phyloP scores from a whole-genome alignment of 257 asterid species.

The Euphrasia confusa region DNA sequence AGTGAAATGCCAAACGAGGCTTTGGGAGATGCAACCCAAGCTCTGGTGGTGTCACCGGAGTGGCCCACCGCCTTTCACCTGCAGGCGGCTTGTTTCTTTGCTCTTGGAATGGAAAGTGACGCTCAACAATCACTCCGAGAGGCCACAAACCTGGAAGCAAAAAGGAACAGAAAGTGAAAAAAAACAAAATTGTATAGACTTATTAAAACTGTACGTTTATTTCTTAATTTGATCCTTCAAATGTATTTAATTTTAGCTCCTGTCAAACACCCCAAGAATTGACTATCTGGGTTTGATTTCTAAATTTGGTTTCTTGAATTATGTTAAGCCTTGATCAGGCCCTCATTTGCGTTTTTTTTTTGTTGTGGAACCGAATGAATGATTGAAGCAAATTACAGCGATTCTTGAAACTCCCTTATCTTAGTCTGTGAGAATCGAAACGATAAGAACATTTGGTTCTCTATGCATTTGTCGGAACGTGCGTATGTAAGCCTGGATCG shows the following conservation, averaged over 20 bases:
- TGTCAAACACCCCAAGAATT: conserved; percentile 1
- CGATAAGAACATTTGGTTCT: conserved; percentile 40
- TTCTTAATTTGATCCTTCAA: background rate
- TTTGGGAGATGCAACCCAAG: conserved; percentile 77
- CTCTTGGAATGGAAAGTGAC: conserved; percentile 69
- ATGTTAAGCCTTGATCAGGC: conserved; percentile 47
- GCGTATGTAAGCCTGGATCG: conserved; percentile 69
- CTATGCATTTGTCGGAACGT: conserved; percentile 72
- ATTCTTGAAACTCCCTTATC: background rate
- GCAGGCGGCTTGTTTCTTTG: conserved; percentile 69
- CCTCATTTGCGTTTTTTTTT: too few relatives aligned
- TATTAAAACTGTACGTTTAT: background rate
- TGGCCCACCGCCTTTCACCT: conserved; percentile 82
- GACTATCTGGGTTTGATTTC: background rate
- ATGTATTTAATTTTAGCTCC: conserved; percentile 23
- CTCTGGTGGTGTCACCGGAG: conserved; percentile 66
- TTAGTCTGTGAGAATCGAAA: background rate
- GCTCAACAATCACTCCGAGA: conserved; percentile 77
- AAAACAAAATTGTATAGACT: conserved; percentile 22
- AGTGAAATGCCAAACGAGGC: conserved; percentile 71
- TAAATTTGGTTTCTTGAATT: too few relatives aligned
- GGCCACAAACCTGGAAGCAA: conserved; percentile 69
- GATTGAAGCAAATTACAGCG: conserved; percentile 3
- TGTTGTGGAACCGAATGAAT: too few relatives aligned
- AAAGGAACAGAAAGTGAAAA: conserved; percentile 44